Base-by-base conservation (phyloP, 192 early-diverging fungal species). In the Entomortierella beljakovae region DNA sequence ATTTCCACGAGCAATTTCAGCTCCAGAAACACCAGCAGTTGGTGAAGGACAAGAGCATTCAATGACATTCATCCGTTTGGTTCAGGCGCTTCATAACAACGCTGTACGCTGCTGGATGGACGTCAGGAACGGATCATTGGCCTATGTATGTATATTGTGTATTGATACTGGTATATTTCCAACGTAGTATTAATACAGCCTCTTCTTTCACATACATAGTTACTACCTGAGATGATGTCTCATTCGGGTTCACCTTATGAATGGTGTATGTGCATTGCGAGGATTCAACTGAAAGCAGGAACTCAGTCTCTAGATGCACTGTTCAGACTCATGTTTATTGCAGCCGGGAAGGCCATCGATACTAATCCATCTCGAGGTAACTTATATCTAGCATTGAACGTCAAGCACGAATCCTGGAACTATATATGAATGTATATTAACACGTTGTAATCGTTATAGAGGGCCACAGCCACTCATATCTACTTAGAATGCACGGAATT, bases 71-170 rank as follows among this genome's bases (percentile, higher is more conserved):
- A 43, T 67, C 15, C 53, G 86, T 0, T 65, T 83, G n/a, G 74
- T 70, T 10, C 63, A 80, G 23, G 72, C 82, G 26, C 51, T 83
- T 8, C 82, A 85, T 33, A 70, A 80, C 38, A 87, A 83, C 46
- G 64, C 76, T 3, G 52, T 87, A 54, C 80, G 84, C 16, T 83
- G 76, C 52, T 85, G 80, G 72, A 72, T 75, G 35, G 83, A 82
- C 34, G 67, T 85, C 22, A 58, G 81, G 37, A 72, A 81, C 32
- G 77, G 82, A n/a, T 43, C 76, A 26, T 60, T 83, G 25, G 59
- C 71, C 0, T 70, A 83, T 42, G 85, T 87, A 82, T 32, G 68
- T 29, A n/a, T 42, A 26, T 4, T 20, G 29, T 32, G 2, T 50
- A 37, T 9, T 23, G 28, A 32, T 8, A 29, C 25, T 54, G 32